Base-by-base conservation (phyloP, 1,284 basidiomycete genomes). In the Rhodotorula glutinis region DNA sequence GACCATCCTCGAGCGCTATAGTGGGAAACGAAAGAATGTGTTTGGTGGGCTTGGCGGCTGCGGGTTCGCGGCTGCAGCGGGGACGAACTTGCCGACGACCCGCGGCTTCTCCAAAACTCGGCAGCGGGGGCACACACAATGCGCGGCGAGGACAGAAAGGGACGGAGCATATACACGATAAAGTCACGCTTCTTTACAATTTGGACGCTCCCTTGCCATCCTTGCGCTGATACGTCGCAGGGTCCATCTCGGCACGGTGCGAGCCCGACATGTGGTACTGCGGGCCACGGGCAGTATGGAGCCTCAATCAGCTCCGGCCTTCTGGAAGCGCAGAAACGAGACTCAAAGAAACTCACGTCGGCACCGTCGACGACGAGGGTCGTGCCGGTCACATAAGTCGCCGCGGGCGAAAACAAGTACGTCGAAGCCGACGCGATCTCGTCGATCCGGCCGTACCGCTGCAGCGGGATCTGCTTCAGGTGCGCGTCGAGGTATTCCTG, bases 381-480 rank as follows among this genome's bases (percentile, higher is more conserved):
- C 17, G 70, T 69, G 5, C 71, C 75, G 2, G 73, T 74, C 33
- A 76, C 64, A 52, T 71, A 94, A 23, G 82, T 82, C 2, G 91
- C 92, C 0, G 92, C 92, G 55, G 87, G 86, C 70, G 91, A 92
- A 81, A 97, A 94, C 52, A 98, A 82, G 81, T 90, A 98, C 3
- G 94, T 82, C 0, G 88, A 83, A 4, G 88, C 84, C 76, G 91
- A 89, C 2, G 87, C 91, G 69, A 94, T 82, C 77, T 98, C 93
- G 62, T 83, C 80, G 85, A 80, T 29, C 3, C 29, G 53, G 27
- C 91, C 91, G 65, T 83, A 74, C 40, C 89, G 84, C 38, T 88
- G 89, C 3, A 86, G 80, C 3, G 88, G 88, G 60, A 82, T 82
- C 40, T 70, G 40, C 17, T 40, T 53, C 33, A 49, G 47, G 33